Percentiles rank a stretch among this genome's conserved stretches.
These are phyloP conservation scores for Vitis labrusca DNA, from an alignment of 164 flowering plant species.

Conservation along the genomic window DNA sequence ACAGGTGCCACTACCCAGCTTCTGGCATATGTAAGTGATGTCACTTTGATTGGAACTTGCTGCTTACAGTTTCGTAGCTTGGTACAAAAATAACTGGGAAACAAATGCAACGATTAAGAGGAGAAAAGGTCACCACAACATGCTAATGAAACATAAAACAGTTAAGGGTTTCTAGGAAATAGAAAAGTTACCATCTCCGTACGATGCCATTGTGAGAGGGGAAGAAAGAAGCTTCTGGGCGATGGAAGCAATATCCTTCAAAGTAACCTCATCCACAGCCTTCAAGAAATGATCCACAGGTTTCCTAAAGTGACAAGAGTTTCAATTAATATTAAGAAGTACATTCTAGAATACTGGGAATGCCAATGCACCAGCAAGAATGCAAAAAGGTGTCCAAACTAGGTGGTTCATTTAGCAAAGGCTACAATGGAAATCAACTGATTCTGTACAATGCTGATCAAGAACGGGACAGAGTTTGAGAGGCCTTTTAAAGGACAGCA, in stretches of 20 bases:
- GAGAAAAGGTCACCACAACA: not conserved
- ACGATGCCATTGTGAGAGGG: conserved; percentile 88
- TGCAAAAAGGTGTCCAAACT: no score
- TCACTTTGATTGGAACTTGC: conserved; percentile 54
- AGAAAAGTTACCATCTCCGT: conserved; percentile 72
- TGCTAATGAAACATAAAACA: not conserved
- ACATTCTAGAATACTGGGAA: not conserved
- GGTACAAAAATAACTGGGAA: conserved; percentile 68
- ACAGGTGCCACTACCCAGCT: not conserved
- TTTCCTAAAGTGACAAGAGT: conserved; percentile 35
- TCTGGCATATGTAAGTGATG: not conserved
- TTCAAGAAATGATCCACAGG: conserved; percentile 72
- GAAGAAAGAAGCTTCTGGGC: conserved; percentile 62
- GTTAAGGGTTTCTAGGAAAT: not conserved
- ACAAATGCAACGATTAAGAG: not conserved
- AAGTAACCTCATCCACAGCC: conserved; percentile 58
- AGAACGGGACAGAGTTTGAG: not conserved
- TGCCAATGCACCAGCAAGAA: not conserved
- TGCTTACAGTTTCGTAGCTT: conserved; percentile 70
- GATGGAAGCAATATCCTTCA: conserved; percentile 53
- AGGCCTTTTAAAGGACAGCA: not conserved
- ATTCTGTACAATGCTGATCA: not conserved
- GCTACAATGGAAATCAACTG: no score
- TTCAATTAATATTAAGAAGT: not conserved
- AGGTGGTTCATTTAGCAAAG: no score